Evolutionary conservation across 495 filamentous ascomycete species (phyloP), one percentile per base, ranked within the genome.

Genomic region (Bathelium albidoporum): DNA sequence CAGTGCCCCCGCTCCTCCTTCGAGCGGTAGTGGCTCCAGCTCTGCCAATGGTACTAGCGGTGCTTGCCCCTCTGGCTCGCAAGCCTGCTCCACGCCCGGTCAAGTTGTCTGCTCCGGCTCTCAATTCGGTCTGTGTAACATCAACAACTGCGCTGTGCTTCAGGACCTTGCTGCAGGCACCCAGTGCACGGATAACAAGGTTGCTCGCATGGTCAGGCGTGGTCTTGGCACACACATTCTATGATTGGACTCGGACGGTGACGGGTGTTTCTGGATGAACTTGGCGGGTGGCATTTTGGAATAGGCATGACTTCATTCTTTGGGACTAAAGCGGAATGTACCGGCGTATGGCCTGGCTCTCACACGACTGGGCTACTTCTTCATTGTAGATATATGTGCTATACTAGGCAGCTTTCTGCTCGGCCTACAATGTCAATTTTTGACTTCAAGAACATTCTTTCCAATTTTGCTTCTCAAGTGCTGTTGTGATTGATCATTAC

Each of bases 111-210:
- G 74, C 69, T 69, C 71, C 28, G 68, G 73, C 65, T 61, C 20
- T 20, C 63, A 70, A 36, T 76, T 69, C 59, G 74, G 72, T 43
- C 43, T 73, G 53, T 76, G 74, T 68, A 62, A 72, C 65, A 62
- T 63, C 63, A 49, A 62, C 28, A 70, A 69, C 55, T 71, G 58
- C 58, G 74, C 71, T 18, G 58, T 71, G 24, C 62, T 66, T 1
- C 68, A 74, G 53, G 62, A 62, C 26, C 60, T 76, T n/a, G 69
- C 74, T 16, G 59, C 62, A 5, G 74, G 74, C 24, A 76, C 66
- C 0, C 49, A 61, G 5, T 76, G 74, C 63, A 59, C 66, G n/a
- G 65, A 69, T 24, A 71, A 70, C 24, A 39, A 59, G 45, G 67
- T 75, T 59, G 44, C 36, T 2, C 49, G 49, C 49, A 55, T 55